Base-by-base conservation (phyloP, 2,329 filamentous ascomycete genomes). In the Clarireedia homoeocarpa region DNA sequence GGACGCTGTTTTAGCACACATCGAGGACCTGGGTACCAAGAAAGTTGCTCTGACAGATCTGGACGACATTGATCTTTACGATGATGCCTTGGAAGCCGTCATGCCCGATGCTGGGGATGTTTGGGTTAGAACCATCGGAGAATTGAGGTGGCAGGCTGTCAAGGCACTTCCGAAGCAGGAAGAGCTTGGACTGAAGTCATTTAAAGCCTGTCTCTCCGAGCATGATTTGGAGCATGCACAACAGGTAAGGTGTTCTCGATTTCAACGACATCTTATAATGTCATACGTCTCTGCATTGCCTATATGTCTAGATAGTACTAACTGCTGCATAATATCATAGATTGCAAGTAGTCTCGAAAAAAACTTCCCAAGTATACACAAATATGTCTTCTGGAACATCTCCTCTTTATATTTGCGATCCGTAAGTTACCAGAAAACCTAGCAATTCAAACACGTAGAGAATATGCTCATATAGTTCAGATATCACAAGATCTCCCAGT, bases 281-380 rank as follows among this genome's bases (percentile, higher is more conserved):
- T 23, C 36, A 38, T 48, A 2, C 23, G 45, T 15, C 42, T 53
- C 54, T 58, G 23, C 14, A 24, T 17, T n/a, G 15, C 38, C 20
- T 26, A 40, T 34, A 7, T 49, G 14, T 46, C n/a, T 34, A 23
- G 7, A 50, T 2, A 45, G 44, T 48, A 23, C 46, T 53, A 40
- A 54, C 57, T 15, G 39, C 27, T n/a, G 20, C 17, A 44, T 20
- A 7, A 34, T 14, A 4, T 34, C 10, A 7, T 56, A 69, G 66
- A 70, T 70, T 56, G 63, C 65, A 6, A 70, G 65, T 46, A 67
- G 64, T 53, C 60, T 70, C 5, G 67, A 70, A 50, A 70, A 69
- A 46, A 65, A 55, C 17, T 70, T 69, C 30, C 62, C 66, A 3
- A 58, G 57, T 17, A 69, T 65, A 36, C 69, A 65, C 57, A 50